A percentile compares a stretch with the other conserved stretches of the same genome.
phyloP scores from a whole-genome alignment of 768 basidiomycete genomes.

The Tulasnella sp. region DNA sequence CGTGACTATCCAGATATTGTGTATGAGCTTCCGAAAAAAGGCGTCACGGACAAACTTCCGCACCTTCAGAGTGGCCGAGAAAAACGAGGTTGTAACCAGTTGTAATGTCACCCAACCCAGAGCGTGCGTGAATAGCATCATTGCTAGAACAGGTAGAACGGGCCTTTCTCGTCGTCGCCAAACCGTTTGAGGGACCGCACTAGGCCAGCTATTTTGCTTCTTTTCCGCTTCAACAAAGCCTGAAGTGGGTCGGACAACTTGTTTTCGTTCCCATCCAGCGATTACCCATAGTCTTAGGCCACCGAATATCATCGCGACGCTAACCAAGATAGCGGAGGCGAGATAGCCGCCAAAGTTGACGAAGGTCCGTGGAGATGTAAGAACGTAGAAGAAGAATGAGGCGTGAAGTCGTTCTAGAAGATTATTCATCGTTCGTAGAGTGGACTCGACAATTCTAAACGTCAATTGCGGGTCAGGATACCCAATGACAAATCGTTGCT shows the following conservation, averaged over 20 bases:
- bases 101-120: not conserved
- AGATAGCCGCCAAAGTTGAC: slow-evolving; percentile 85
- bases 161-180: slow-evolving; percentile 16
- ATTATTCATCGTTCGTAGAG: slow-evolving; percentile 83
- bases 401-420: slow-evolving; percentile 91
- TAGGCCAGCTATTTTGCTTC: slow-evolving; percentile 31
- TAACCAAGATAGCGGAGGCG: slow-evolving; percentile 74
- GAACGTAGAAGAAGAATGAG: slow-evolving; percentile 92
- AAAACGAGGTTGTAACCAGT: slow-evolving; percentile 10
- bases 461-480: not conserved
- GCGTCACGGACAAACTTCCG: not conserved
- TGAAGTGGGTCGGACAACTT: not conserved
- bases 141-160: slow-evolving; percentile 12
- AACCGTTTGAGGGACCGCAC: not conserved
- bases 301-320: slow-evolving; percentile 71
- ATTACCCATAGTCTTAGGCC: slow-evolving; percentile 65
- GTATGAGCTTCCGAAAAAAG: not conserved
- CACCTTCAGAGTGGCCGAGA: slow-evolving; percentile 2
- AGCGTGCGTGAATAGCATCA: slow-evolving; percentile 15
- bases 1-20: not conserved
- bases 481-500: not conserved
- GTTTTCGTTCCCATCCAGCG: slow-evolving; percentile 39
- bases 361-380: slow-evolving; percentile 53
- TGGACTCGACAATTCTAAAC: slow-evolving; percentile 71
- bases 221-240: slow-evolving; percentile 35